A percentile compares a stretch with the other conserved stretches of the same genome.
These are phyloP conservation scores for Fusarium sp. DNA, from an alignment of 2,329 filamentous ascomycete genomes.

Conservation along the genomic window DNA sequence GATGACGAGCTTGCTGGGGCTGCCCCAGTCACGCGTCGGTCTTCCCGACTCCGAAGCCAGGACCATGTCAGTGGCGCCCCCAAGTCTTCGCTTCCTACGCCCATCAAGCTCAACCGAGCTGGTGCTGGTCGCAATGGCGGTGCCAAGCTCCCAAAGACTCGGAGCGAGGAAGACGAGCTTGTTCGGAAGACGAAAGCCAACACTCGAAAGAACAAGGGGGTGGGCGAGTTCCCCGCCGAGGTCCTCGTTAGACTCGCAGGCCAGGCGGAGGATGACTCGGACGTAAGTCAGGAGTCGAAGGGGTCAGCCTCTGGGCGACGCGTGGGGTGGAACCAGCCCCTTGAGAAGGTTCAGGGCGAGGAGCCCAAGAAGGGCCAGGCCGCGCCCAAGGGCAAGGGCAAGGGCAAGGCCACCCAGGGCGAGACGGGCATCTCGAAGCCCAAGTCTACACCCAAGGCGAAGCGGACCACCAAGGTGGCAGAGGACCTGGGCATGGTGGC, in stretches of 20 bases:
- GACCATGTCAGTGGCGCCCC: conserved; percentile 16
- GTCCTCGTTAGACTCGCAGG: conserved; percentile 48
- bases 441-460: conserved; percentile 38
- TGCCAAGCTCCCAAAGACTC: conserved; percentile 33
- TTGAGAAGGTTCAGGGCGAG: conserved; percentile 44
- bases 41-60: conserved; percentile 48
- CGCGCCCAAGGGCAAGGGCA: conserved; percentile 20
- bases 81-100: conserved; percentile 51
- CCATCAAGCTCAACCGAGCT: conserved; percentile 47
- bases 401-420: conserved; percentile 38
- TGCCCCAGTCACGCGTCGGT: conserved; percentile 44
- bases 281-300: conserved; percentile 15
- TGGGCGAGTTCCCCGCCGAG: conserved; percentile 50
- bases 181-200: conserved; percentile 50
- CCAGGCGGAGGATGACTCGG: conserved; percentile 34
- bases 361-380: conserved; percentile 41
- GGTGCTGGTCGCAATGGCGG: conserved; percentile 40
- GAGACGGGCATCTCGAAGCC: conserved; percentile 48
- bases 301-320: conserved; percentile 30
- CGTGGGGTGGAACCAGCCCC: conserved; percentile 51
- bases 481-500: conserved; percentile 49
- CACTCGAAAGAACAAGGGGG: conserved; percentile 51
- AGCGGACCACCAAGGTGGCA: conserved; percentile 45
- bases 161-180: conserved; percentile 49
- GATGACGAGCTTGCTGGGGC: conserved; percentile 23